phyloP scores from a whole-genome alignment of 495 filamentous ascomycete species.

The Penicillium herquei region DNA sequence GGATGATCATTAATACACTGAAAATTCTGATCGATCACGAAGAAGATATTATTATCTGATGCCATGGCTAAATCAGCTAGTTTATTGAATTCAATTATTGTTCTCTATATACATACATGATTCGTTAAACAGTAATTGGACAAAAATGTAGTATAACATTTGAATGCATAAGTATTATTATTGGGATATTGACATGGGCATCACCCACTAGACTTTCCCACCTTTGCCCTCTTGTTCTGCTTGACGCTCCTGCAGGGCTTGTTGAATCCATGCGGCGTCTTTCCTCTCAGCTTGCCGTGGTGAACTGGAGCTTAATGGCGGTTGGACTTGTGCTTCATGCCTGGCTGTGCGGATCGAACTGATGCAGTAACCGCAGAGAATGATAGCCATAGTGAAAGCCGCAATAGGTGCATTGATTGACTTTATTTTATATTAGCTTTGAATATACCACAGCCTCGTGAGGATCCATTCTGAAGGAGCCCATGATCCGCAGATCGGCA shows the following conservation, averaged over 20 bases:
- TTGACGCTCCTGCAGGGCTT: constrained; percentile 37
- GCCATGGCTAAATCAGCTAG: background rate
- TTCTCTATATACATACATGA: background rate
- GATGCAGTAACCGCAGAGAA: constrained; percentile 49
- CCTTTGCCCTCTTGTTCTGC: constrained; percentile 10
- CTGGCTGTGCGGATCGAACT: constrained; percentile 49
- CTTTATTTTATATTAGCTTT: constrained; percentile 17
- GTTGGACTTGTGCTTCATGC: constrained; percentile 28
- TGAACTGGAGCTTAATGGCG: constrained; percentile 1
- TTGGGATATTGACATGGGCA: background rate
- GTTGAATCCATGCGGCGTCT: constrained; percentile 36
- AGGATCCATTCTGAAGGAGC: background rate
- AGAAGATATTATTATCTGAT: constrained; percentile 3
- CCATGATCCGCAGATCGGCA: background rate
- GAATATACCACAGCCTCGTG: background rate
- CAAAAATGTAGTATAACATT: too few species aligned
- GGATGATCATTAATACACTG: constrained; percentile 46
- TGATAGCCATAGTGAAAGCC: constrained; percentile 49
- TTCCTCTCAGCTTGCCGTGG: constrained; percentile 6
- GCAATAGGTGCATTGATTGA: constrained; percentile 49
- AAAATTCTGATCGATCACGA: constrained; percentile 44
- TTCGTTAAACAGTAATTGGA: too few species aligned
- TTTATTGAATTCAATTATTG: background rate
- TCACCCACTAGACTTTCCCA: background rate
- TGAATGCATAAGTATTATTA: background rate